A percentile compares a stretch with the other conserved stretches of the same genome.
Conservation (phyloP, 345 rosid species). For the Erucastrum elatum region DNA sequence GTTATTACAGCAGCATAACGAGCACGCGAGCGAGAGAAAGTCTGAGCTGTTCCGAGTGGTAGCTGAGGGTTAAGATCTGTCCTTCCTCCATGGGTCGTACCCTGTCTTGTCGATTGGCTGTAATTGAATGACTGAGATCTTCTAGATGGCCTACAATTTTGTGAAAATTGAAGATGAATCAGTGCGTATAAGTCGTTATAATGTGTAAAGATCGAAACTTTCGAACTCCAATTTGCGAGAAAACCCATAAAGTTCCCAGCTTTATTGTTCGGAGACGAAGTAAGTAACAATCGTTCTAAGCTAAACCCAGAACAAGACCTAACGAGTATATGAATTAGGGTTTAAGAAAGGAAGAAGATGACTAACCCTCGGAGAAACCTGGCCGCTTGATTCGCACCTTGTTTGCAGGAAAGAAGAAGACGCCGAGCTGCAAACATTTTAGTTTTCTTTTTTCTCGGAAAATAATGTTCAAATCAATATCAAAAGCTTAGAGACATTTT, state of each 20-base stretch:
- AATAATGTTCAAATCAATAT: background rate
- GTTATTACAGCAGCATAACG: slow-evolving; percentile 51
- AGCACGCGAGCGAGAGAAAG: slow-evolving; percentile 44
- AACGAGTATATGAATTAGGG: slow-evolving; percentile 10
- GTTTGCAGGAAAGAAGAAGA: slow-evolving; percentile 46
- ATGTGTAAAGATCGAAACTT: background rate
- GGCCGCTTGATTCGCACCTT: slow-evolving; percentile 28
- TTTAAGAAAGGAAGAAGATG: background rate
- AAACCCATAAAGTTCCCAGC: background rate
- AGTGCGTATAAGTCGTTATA: background rate
- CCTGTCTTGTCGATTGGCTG: slow-evolving; percentile 48
- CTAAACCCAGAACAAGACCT: background rate
- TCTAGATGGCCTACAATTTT: background rate
- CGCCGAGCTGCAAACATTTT: slow-evolving; percentile 48
- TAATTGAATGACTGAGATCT: slow-evolving; percentile 51
- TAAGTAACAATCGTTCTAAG: no score
- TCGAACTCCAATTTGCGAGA: background rate
- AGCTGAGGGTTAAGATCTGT: slow-evolving; percentile 29
- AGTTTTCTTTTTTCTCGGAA: background rate
- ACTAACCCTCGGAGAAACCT: slow-evolving; percentile 44
- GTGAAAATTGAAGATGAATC: background rate
- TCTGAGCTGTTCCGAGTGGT: slow-evolving; percentile 35
- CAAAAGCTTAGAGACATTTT: background rate
- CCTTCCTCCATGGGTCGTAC: slow-evolving; percentile 22
- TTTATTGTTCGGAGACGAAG: background rate